phyloP scores from a whole-genome alignment of 148 eudicot species.

The Rhododendron molle region DNA sequence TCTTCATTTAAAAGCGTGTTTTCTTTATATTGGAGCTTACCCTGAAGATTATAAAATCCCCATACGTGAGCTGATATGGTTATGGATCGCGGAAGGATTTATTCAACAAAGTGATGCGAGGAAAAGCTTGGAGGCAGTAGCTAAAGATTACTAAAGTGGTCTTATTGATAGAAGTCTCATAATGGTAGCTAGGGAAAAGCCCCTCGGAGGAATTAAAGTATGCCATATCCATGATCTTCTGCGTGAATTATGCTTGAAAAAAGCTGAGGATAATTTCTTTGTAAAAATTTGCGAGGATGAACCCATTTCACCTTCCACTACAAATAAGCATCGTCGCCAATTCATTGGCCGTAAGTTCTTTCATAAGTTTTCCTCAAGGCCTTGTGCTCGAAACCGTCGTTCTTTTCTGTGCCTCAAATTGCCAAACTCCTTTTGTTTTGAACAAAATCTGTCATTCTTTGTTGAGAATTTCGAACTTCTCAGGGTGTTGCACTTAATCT shows the following conservation, averaged over 20 bases:
- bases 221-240: conserved; percentile 42
- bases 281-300: neutral
- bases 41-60: conserved; percentile 35
- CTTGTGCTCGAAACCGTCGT: neutral
- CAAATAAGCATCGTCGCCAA: neutral
- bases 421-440: too few species aligned
- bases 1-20: too few species aligned
- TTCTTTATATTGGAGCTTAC: conserved; percentile 33
- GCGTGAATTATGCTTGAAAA: conserved; percentile 36
- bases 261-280: conserved; percentile 31
- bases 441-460: neutral
- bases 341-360: neutral
- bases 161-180: conserved; percentile 41
- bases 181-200: conserved; percentile 18
- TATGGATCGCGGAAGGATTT: conserved; percentile 55
- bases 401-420: neutral
- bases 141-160: conserved; percentile 34
- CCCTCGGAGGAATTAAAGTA: conserved; percentile 32
- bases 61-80: conserved; percentile 15
- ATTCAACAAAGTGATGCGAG: neutral
- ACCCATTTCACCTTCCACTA: neutral
- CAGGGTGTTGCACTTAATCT: neutral
- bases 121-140: conserved; percentile 21
- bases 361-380: neutral
- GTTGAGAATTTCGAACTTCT: neutral